Evolutionary conservation across 2,329 filamentous ascomycete genomes (phyloP), one percentile per base, ranked within the genome.

Genomic region (Endoconidiophora polonica): DNA sequence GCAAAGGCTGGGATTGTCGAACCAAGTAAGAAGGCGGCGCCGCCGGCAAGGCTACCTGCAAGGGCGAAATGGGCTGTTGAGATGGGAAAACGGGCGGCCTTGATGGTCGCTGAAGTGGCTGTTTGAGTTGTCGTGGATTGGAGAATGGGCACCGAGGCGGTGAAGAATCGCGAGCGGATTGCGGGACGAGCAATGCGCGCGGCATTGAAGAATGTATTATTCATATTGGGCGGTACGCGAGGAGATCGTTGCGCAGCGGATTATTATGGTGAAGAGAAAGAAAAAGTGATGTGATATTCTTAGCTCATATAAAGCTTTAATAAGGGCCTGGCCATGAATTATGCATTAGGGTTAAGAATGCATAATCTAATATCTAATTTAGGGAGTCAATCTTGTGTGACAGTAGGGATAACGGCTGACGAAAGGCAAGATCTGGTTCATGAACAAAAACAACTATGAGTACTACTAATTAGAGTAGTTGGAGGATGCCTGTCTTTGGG

Each of bases 101-200:
- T 16, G 24, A 44, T 3, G 33, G 33, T 40, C 16, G 12, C n/a
- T n/a, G 39, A 10, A 20, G 45, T 2, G 16, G 38, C 4, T 6
- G 38, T 18, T 40, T 26, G 14, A 40, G 38, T 23, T 14, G 42
- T 7, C 38, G 24, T 5, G 24, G 18, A 22, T 12, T 5, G 29
- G 16, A 46, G 47, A n/a, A 16, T 37, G 16, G 38, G 44, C 23
- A 42, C 24, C 7, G 36, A 36, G 7, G 51, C 38, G 5, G 43
- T 53, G 44, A 50, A 50, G 44, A 50, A 52, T n/a, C 50, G 50
- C 7, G 40, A 23, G 36, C 36, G 38, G 12, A 33, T 10, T 12
- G 46, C 14, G 5, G 37, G 33, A 44, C 39, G 52, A 20, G 33
- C 40, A 7, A 50, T n/a, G 37, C 48, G 48, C 39, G 48, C 18